phyloP scores from a whole-genome alignment of 768 basidiomycete genomes.

The Trametes sanguinea region DNA sequence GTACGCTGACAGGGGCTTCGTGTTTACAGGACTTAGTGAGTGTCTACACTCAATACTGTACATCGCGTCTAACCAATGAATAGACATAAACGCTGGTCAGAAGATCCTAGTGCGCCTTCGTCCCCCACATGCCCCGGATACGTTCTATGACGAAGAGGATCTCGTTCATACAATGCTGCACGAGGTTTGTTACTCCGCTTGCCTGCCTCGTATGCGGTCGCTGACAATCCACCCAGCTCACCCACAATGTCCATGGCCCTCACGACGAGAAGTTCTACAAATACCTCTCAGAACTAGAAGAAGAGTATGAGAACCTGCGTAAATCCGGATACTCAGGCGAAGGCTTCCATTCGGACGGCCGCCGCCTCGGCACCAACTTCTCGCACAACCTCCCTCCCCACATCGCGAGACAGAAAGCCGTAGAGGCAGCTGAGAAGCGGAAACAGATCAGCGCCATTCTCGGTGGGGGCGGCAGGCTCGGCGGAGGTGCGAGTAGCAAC shows the following conservation, averaged over 20 bases:
- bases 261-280: conserved; percentile 88
- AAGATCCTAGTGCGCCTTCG: conserved; percentile 85
- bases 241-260: conserved; percentile 86
- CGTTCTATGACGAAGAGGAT: conserved; percentile 74
- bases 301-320: conserved; percentile 81
- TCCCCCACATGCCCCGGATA: conserved; percentile 63
- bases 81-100: conserved; percentile 78
- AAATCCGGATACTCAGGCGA: conserved; percentile 87
- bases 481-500: conserved; percentile 38
- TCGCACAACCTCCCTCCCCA: conserved; percentile 71
- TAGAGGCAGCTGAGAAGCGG: conserved; percentile 82
- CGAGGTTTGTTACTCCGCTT: conserved; percentile 54
- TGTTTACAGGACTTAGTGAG: conserved; percentile 41
- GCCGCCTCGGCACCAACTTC: conserved; percentile 62
- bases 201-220: not conserved
- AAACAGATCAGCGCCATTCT: conserved; percentile 45
- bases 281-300: conserved; percentile 68
- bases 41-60: conserved; percentile 6
- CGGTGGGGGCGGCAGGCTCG: conserved; percentile 60
- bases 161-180: conserved; percentile 87
- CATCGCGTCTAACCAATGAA: conserved; percentile 15
- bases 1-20: conserved; percentile 3
- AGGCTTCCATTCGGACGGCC: conserved; percentile 83
- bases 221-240: conserved; percentile 52
- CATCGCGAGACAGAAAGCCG: conserved; percentile 63